These are phyloP conservation scores for Quercus parvula DNA, from an alignment of 306 rosid genomes.

Conservation along the genomic window DNA sequence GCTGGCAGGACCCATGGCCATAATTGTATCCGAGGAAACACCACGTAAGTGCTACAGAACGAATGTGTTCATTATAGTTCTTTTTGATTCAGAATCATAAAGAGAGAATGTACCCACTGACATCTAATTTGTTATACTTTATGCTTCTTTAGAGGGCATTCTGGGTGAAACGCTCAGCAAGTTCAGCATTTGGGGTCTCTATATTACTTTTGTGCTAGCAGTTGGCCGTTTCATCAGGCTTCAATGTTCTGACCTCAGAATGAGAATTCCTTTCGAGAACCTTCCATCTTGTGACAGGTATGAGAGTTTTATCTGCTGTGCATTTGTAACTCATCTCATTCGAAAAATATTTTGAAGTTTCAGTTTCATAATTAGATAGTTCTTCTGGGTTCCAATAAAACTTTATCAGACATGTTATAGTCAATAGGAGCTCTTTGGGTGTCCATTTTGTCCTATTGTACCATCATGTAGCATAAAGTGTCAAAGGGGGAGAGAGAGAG, in stretches of 20 bases:
- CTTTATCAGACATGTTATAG: too few relatives aligned
- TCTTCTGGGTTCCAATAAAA: too few relatives aligned
- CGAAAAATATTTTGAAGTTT: background rate
- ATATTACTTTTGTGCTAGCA: conserved; percentile 96
- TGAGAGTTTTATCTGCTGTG: conserved; percentile 7
- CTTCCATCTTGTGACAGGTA: conserved; percentile 99
- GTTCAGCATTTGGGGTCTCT: conserved; percentile 99
- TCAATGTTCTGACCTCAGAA: conserved; percentile 93
- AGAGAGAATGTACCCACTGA: too few relatives aligned
- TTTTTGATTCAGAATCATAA: too few relatives aligned
- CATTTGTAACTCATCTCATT: background rate
- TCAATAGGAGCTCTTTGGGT: too few relatives aligned
- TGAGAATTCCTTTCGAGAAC: conserved; percentile 96
- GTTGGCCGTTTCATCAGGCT: conserved; percentile 98
- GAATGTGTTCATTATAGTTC: too few relatives aligned
- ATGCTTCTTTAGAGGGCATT: conserved; percentile 75
- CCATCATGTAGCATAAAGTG: too few relatives aligned
- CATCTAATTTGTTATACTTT: too few relatives aligned
- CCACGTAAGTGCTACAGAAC: conserved; percentile 64
- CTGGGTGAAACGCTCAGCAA: conserved; percentile 98
- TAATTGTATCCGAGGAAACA: conserved; percentile 85
- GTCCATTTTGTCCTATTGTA: too few relatives aligned
- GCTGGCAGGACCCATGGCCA: conserved; percentile 81
- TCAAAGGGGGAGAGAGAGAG: too few relatives aligned
- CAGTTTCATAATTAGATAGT: too few relatives aligned